phyloP scores from a whole-genome alignment of 2,329 filamentous ascomycete genomes.

The Phoma sp. region DNA sequence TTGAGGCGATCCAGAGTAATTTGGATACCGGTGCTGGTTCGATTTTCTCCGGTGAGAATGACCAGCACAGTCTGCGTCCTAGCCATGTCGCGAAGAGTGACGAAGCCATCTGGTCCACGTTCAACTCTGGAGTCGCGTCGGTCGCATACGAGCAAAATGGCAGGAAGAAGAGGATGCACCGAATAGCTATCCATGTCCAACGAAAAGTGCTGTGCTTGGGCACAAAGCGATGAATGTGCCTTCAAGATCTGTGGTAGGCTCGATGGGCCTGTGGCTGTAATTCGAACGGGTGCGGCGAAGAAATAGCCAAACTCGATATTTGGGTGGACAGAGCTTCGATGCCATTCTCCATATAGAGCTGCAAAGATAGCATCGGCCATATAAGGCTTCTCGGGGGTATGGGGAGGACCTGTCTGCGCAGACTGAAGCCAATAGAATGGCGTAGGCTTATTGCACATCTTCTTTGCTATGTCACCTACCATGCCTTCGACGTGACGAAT shows the following conservation, averaged over 20 bases:
- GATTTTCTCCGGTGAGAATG: slow-evolving; percentile 11
- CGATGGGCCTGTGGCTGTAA: slow-evolving; percentile 16
- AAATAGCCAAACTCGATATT: slow-evolving; percentile 26
- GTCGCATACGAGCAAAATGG: slow-evolving; percentile 20
- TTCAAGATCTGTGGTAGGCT: slow-evolving; percentile 13
- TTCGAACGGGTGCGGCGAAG: slow-evolving; percentile 19
- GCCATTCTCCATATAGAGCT: slow-evolving; percentile 22
- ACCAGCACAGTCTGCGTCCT: slow-evolving; percentile 16
- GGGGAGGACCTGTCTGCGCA: slow-evolving; percentile 11
- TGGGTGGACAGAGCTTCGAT: slow-evolving; percentile 7
- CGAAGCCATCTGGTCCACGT: slow-evolving; percentile 14
- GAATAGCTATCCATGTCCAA: slow-evolving; percentile 17
- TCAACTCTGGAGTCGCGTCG: slow-evolving; percentile 2
- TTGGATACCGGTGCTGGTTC: slow-evolving; percentile 3
- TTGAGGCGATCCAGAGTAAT: slow-evolving; percentile 15
- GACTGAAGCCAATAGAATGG: slow-evolving; percentile 21
- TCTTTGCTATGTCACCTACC: slow-evolving; percentile 13
- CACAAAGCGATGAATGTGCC: slow-evolving; percentile 18
- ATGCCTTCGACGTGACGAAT: slow-evolving; percentile 15
- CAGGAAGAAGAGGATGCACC: slow-evolving; percentile 17
- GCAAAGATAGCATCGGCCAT: slow-evolving; percentile 16
- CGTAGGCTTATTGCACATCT: slow-evolving; percentile 23
- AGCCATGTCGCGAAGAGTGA: slow-evolving; percentile 21
- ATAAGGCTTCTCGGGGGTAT: slow-evolving; percentile 6
- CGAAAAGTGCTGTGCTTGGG: slow-evolving; percentile 13